A percentile compares a stretch with the other conserved stretches of the same genome.
Evolutionary conservation across 2,329 filamentous ascomycete genomes (phyloP).

Genomic region (Bipolaris cookei): DNA sequence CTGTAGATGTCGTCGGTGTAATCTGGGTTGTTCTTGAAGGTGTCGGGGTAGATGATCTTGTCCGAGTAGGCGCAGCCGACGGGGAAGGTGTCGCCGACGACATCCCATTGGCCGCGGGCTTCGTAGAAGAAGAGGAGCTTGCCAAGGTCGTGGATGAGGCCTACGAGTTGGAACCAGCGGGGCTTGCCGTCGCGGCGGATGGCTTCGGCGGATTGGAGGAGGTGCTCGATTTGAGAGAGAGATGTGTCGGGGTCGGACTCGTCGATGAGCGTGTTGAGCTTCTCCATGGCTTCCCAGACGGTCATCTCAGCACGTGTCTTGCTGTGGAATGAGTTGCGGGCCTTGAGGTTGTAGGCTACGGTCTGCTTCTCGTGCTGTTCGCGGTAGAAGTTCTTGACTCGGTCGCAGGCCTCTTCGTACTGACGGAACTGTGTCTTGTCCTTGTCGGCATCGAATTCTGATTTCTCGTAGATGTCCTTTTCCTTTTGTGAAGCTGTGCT

Average conservation of each 20-base stretch:
- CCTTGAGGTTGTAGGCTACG: conserved; percentile 82
- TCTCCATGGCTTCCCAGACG: conserved; percentile 91
- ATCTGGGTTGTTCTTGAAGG: conserved; percentile 80
- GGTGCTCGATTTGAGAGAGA: conserved; percentile 86
- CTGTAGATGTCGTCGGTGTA: conserved; percentile 72
- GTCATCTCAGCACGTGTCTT: conserved; percentile 77
- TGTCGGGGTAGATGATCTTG: conserved; percentile 79
- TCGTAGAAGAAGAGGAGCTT: conserved; percentile 82
- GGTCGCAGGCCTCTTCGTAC: conserved; percentile 81
- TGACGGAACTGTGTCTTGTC: conserved; percentile 83
- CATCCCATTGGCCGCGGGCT: conserved; percentile 90
- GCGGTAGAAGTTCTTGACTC: conserved; percentile 85
- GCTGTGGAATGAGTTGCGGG: conserved; percentile 72
- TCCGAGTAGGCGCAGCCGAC: conserved; percentile 78
- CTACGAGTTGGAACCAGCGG: conserved; percentile 80
- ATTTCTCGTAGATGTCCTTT: conserved; percentile 61
- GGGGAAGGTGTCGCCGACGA: conserved; percentile 85
- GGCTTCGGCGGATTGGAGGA: conserved; percentile 86
- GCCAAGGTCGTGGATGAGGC: conserved; percentile 79
- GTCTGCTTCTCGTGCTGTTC: conserved; percentile 76
- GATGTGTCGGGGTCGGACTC: conserved; percentile 89
- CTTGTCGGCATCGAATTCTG: conserved; percentile 74
- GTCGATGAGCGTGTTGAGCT: conserved; percentile 88
- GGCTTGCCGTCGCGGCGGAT: conserved; percentile 85
- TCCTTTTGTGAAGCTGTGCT: conserved; percentile 54